A percentile compares a stretch with the other conserved stretches of the same genome.
Conservation (phyloP, 2,329 filamentous ascomycete species). For the Penicillium sp. region DNA sequence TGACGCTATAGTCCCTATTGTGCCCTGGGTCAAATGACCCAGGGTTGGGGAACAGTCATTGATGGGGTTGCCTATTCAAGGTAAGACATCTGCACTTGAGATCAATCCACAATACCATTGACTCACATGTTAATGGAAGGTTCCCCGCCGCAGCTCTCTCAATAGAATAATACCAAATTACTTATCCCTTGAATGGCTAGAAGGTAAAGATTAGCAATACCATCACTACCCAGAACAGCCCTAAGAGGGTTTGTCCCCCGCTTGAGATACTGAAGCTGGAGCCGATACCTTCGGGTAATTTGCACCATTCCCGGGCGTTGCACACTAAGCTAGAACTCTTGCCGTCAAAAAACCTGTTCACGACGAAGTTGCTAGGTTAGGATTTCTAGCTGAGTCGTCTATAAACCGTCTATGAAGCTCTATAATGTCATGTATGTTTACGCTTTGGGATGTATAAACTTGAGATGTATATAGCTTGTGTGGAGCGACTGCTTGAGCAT, state of each 20-base stretch:
- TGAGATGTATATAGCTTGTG: conserved; percentile 20
- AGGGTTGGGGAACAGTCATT: background rate
- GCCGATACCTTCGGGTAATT: background rate
- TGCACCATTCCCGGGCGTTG: background rate
- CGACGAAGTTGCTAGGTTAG: conserved; percentile 50
- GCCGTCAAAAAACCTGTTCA: conserved; percentile 57
- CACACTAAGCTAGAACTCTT: background rate
- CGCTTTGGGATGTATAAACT: conserved; percentile 1
- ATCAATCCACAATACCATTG: background rate
- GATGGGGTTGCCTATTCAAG: background rate
- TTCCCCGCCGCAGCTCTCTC: background rate
- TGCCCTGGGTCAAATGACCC: background rate
- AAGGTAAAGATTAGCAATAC: background rate
- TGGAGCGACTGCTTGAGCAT: conserved; percentile 24
- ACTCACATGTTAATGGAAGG: background rate
- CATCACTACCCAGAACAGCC: background rate
- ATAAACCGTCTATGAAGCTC: conserved; percentile 30
- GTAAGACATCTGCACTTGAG: background rate
- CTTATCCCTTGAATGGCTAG: background rate
- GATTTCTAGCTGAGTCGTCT: conserved; percentile 34
- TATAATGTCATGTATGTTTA: conserved; percentile 10
- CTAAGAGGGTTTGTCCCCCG: background rate
- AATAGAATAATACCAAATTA: background rate
- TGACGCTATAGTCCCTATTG: background rate
- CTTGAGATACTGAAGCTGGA: background rate